A percentile compares a stretch with the other conserved stretches of the same genome.
These are phyloP conservation scores for Colletotrichum sp. DNA, from an alignment of 2,329 filamentous ascomycete genomes.

Conservation along the genomic window DNA sequence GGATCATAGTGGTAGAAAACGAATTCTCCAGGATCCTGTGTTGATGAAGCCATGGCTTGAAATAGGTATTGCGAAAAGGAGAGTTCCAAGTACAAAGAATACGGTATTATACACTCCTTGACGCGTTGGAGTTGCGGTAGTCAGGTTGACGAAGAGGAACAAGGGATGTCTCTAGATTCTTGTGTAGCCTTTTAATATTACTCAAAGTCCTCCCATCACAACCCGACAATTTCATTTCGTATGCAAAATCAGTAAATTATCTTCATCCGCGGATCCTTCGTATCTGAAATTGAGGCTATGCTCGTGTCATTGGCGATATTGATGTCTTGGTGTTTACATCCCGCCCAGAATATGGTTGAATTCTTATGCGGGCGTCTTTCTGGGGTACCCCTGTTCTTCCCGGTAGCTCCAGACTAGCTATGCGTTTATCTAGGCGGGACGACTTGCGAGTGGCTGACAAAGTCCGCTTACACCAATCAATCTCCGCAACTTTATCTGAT, in stretches of 20 bases:
- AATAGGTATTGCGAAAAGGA: neutral
- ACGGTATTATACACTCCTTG: neutral
- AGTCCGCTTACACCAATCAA: neutral
- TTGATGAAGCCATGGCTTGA: neutral
- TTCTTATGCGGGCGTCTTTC: neutral
- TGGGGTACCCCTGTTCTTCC: neutral
- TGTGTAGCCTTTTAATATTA: accelerated
- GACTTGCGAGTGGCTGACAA: neutral
- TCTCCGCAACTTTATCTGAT: neutral
- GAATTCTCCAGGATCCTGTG: neutral
- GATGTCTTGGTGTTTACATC: neutral
- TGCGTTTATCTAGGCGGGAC: neutral
- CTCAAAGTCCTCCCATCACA: neutral
- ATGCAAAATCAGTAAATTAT: neutral
- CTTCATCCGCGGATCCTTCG: neutral
- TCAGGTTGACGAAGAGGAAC: accelerated
- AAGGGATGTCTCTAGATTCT: neutral
- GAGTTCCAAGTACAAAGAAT: neutral
- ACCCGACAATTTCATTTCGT: neutral
- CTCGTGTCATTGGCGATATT: neutral
- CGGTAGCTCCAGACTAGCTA: accelerated
- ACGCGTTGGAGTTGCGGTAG: neutral
- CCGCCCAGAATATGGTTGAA: neutral
- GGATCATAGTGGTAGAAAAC: neutral
- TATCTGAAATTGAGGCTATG: neutral